Evolutionary conservation across 108 stramenopile species (phyloP).

Genomic region (Cyclotella sp.): DNA sequence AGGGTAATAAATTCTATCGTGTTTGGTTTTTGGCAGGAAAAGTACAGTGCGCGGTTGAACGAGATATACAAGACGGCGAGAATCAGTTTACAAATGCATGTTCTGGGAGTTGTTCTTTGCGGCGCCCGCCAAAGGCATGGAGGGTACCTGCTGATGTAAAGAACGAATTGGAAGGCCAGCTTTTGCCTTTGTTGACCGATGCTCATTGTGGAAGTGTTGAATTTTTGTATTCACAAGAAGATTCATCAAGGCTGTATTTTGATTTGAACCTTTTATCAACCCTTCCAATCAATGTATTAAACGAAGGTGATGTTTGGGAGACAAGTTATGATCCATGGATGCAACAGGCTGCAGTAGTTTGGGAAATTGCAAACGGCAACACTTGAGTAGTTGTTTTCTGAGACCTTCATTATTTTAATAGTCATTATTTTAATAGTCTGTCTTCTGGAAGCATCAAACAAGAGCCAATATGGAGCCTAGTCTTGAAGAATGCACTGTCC

Average conservation of each 20-base stretch:
- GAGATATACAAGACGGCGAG: background rate
- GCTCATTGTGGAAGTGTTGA: constrained; percentile 7
- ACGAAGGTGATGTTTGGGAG: background rate
- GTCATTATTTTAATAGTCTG: too few species aligned
- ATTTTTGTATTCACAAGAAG: constrained; percentile 5
- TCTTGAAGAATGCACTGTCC: too few species aligned
- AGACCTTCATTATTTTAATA: too few species aligned
- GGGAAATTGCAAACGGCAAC: too few species aligned
- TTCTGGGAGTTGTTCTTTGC: constrained; percentile 1
- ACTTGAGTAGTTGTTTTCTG: too few species aligned
- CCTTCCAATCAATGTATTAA: background rate
- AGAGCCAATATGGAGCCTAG: too few species aligned
- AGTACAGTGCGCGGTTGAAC: background rate
- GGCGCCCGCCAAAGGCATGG: background rate
- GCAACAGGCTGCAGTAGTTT: background rate
- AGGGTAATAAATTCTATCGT: background rate
- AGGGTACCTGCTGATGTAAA: background rate
- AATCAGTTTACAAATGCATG: constrained; percentile 5
- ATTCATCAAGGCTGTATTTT: background rate
- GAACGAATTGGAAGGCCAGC: background rate
- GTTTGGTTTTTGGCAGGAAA: constrained; percentile 2
- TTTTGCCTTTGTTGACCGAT: background rate
- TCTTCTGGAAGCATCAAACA: too few species aligned
- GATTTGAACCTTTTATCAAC: constrained; percentile 6
- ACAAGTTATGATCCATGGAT: constrained; percentile 1